A percentile compares a stretch with the other conserved stretches of the same genome.
Conservation (phyloP, 257 asterid species). For the Linaria vulgaris region DNA sequence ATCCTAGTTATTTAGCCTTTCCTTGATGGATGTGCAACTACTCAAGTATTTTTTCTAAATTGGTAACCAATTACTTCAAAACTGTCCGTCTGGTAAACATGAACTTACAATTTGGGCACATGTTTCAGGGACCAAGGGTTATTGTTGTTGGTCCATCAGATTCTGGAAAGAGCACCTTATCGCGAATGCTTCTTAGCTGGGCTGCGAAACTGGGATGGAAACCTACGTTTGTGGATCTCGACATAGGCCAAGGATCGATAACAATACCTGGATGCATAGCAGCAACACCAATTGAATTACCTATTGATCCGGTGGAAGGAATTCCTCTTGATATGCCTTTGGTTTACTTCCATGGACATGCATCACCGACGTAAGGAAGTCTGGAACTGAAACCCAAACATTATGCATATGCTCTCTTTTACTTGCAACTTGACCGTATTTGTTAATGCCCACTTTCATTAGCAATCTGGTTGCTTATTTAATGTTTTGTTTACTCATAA, state of each 20-base stretch:
- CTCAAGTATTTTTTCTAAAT: constrained; percentile 9
- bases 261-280: constrained; percentile 94
- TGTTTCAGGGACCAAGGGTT: constrained; percentile 89
- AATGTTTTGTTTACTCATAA: constrained; percentile 11
- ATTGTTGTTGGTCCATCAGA: constrained; percentile 97
- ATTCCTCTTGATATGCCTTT: constrained; percentile 98
- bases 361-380: constrained; percentile 68
- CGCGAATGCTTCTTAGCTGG: constrained; percentile 99
- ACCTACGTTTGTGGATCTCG: constrained; percentile 98
- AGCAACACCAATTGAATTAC: constrained; percentile 92
- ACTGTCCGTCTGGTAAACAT: background rate
- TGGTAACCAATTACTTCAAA: background rate
- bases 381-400: background rate
- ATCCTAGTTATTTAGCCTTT: background rate
- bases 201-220: constrained; percentile 99
- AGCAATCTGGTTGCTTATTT: background rate
- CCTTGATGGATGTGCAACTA: background rate
- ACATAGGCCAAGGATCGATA: constrained; percentile 96
- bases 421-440: background rate
- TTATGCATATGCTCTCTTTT: constrained; percentile 12
- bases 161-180: constrained; percentile 95
- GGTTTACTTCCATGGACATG: constrained; percentile 91
- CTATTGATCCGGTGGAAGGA: constrained; percentile 97
- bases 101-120: constrained; percentile 18
- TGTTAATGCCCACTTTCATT: constrained; percentile 7